Evolutionary conservation across 768 basidiomycete genomes (phyloP).

Genomic region (Suillus weaverae): DNA sequence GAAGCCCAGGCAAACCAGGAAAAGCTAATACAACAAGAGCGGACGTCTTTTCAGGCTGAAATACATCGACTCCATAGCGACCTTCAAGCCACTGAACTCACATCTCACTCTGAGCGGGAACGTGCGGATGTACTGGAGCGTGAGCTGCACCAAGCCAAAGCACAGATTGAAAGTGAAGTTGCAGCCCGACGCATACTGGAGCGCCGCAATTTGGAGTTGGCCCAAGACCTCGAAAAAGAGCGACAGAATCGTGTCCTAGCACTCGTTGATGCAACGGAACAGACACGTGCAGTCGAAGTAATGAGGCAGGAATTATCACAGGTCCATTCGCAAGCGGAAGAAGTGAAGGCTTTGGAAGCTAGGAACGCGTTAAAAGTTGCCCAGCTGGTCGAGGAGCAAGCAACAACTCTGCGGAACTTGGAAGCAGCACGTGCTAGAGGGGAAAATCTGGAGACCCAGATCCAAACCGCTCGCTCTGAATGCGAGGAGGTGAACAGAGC

Average conservation of each 20-base stretch:
- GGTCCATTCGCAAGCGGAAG: constrained; percentile 61
- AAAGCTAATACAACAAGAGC: constrained; percentile 56
- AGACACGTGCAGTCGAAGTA: constrained; percentile 56
- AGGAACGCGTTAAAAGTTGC: constrained; percentile 64
- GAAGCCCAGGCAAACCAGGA: constrained; percentile 61
- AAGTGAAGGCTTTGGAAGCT: constrained; percentile 65
- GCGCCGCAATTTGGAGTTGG: constrained; percentile 58
- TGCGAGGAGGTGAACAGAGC: constrained; percentile 65
- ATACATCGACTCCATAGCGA: constrained; percentile 51
- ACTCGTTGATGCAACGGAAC: constrained; percentile 68
- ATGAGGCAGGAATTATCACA: constrained; percentile 64
- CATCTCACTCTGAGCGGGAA: constrained; percentile 45
- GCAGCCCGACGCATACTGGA: constrained; percentile 64
- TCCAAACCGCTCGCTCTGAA: constrained; percentile 68
- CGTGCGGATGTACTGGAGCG: constrained; percentile 59
- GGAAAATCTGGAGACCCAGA: constrained; percentile 75
- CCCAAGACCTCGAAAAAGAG: constrained; percentile 55
- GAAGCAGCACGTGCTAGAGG: constrained; percentile 75
- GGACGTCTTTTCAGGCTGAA: constrained; percentile 54
- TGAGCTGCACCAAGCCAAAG: constrained; percentile 60
- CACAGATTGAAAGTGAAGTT: constrained; percentile 63
- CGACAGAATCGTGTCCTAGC: constrained; percentile 55
- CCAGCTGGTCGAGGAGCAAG: constrained; percentile 72
- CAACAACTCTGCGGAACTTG: constrained; percentile 63
- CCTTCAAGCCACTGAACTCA: constrained; percentile 41